These are phyloP conservation scores for Penicillium griseofulvum DNA, from an alignment of 2,329 filamentous ascomycete species.

Conservation along the genomic window DNA sequence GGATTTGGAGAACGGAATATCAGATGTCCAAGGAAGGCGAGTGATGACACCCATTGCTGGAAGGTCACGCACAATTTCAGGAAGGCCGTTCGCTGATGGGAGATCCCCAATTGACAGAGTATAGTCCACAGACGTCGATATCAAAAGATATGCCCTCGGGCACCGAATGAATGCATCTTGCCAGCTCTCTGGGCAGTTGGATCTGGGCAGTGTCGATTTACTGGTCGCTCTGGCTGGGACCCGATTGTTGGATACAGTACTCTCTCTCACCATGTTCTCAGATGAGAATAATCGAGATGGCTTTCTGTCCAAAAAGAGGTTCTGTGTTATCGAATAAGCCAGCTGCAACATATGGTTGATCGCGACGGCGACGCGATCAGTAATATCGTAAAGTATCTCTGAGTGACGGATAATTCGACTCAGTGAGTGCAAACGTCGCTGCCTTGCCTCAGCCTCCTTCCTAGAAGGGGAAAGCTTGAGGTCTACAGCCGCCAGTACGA, in stretches of 20 bases:
- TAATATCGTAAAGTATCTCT: conserved; percentile 26
- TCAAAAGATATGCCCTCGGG: conserved; percentile 27
- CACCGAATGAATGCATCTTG: conserved; percentile 25
- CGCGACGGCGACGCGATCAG: conserved; percentile 24
- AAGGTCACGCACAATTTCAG: conserved; percentile 22
- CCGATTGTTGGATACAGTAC: not conserved
- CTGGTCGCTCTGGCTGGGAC: not conserved
- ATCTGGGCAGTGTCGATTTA: not conserved
- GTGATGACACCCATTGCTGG: conserved; percentile 15
- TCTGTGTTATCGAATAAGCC: conserved; percentile 24
- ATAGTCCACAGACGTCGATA: conserved; percentile 28
- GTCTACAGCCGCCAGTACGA: conserved; percentile 29
- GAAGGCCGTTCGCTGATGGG: conserved; percentile 21
- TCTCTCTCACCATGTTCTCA: not conserved
- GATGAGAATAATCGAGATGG: not conserved
- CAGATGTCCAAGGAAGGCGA: conserved; percentile 22
- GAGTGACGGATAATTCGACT: conserved; percentile 26
- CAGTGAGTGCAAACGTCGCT: conserved; percentile 20
- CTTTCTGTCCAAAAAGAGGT: conserved; percentile 18
- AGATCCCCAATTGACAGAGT: conserved; percentile 20
- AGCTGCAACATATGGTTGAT: conserved; percentile 28
- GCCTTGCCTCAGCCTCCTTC: conserved; percentile 13
- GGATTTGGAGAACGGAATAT: not conserved
- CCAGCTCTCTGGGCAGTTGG: conserved; percentile 20
- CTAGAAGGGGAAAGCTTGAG: conserved; percentile 25